phyloP scores from a whole-genome alignment of 495 filamentous ascomycete species.

The Penicillium canariense region DNA sequence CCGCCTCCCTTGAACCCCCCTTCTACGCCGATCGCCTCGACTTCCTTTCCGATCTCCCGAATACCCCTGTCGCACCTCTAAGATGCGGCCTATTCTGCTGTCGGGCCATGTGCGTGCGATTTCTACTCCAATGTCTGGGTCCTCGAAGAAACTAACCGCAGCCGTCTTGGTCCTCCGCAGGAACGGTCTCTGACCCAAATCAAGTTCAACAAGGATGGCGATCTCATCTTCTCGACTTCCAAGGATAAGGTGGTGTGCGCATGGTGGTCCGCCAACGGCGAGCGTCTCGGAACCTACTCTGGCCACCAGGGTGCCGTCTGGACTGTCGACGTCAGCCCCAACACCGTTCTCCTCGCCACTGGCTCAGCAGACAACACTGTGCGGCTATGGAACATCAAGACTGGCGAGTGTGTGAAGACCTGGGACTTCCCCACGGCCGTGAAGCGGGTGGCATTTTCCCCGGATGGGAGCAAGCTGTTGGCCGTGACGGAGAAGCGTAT shows the following conservation, averaged over 20 bases:
- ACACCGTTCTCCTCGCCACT: constrained; percentile 86
- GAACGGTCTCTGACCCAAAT: constrained; percentile 98
- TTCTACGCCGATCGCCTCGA: constrained; percentile 22
- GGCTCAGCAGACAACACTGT: constrained; percentile 98
- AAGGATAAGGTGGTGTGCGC: constrained; percentile 97
- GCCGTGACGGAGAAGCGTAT: constrained; percentile 98
- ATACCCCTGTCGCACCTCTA: constrained; percentile 21
- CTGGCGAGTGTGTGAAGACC: constrained; percentile 86
- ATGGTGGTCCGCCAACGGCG: constrained; percentile 93
- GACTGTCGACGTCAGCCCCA: constrained; percentile 97
- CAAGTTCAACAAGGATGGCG: constrained; percentile 94
- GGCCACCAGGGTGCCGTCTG: constrained; percentile 97
- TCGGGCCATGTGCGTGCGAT: constrained; percentile 74
- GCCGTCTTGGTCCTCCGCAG: constrained; percentile 31
- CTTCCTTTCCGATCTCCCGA: constrained; percentile 19
- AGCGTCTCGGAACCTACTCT: constrained; percentile 91
- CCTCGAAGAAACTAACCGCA: constrained; percentile 26
- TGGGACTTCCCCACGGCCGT: constrained; percentile 97
- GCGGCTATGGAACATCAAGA: constrained; percentile 93
- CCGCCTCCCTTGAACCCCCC: constrained; percentile 37
- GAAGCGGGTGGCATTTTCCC: constrained; percentile 93
- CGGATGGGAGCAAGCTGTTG: constrained; percentile 83
- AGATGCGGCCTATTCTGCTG: constrained; percentile 93
- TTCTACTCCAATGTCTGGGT: constrained; percentile 20
- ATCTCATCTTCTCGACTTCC: constrained; percentile 93